phyloP scores from a whole-genome alignment of 495 filamentous ascomycete species.

The Alectoria sarmentosa region DNA sequence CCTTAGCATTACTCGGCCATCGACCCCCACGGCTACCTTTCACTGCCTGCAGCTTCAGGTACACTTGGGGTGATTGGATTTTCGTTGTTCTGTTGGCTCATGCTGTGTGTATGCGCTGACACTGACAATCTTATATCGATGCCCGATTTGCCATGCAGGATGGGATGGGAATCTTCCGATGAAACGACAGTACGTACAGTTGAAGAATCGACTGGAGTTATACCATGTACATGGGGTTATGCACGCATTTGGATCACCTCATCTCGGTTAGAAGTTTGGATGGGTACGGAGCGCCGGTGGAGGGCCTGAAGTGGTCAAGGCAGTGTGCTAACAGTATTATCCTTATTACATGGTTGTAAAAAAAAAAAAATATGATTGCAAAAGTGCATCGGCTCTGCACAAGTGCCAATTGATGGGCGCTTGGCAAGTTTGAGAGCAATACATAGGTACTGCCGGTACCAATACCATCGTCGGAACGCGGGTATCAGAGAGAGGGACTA shows the following conservation, averaged over 20 bases:
- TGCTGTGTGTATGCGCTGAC: neutral
- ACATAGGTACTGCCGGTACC: neutral
- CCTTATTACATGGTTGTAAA: no score
- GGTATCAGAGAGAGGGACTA: neutral
- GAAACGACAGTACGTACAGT: no score
- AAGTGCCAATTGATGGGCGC: neutral
- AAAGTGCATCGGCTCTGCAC: neutral
- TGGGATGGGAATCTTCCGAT: neutral
- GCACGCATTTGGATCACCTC: slow-evolving; percentile 9
- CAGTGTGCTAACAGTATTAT: neutral
- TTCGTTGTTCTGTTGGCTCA: neutral
- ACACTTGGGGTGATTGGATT: neutral
- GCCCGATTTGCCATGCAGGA: neutral
- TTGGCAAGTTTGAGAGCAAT: neutral
- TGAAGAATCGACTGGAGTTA: no score
- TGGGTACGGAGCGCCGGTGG: neutral
- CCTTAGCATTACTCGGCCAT: neutral
- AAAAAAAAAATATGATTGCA: no score
- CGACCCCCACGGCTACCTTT: neutral
- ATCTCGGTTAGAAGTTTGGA: slow-evolving; percentile 8
- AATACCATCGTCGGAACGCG: slow-evolving; percentile 1
- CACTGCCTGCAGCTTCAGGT: neutral
- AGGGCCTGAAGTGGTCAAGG: neutral
- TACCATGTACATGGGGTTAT: neutral
- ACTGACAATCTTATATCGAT: neutral